Conservation (phyloP, 768 basidiomycete species). For the Calocybe indica region DNA sequence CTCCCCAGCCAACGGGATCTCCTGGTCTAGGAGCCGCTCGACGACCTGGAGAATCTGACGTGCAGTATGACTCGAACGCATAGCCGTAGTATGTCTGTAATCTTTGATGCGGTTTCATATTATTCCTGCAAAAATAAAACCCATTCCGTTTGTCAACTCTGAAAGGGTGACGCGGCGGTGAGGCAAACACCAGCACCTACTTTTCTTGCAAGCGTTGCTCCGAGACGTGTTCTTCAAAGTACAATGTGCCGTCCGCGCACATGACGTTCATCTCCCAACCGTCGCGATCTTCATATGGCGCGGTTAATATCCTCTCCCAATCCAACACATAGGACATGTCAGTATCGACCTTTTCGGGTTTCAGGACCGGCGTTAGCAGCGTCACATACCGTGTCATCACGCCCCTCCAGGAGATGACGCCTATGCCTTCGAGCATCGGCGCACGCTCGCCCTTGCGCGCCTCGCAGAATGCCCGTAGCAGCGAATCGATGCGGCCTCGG, state of each 20-base stretch:
- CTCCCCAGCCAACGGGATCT: slow-evolving; percentile 59
- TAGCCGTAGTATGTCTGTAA: slow-evolving; percentile 79
- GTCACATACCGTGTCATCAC: slow-evolving; percentile 70
- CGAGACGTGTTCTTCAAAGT: slow-evolving; percentile 66
- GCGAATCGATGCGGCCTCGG: slow-evolving; percentile 58
- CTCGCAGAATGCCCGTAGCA: slow-evolving; percentile 53
- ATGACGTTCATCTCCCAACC: slow-evolving; percentile 82
- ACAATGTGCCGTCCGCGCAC: slow-evolving; percentile 62
- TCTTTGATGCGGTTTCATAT: slow-evolving; percentile 58
- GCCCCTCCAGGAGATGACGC: slow-evolving; percentile 71
- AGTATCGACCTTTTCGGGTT: slow-evolving; percentile 7
- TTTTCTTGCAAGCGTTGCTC: slow-evolving; percentile 58
- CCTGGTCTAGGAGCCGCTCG: slow-evolving; percentile 14
- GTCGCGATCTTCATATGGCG: slow-evolving; percentile 79
- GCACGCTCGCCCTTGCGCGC: slow-evolving; percentile 24
- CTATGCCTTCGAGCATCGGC: slow-evolving; percentile 32
- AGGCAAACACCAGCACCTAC: slow-evolving; percentile 31
- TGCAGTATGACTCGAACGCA: slow-evolving; percentile 87
- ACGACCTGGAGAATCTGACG: slow-evolving; percentile 36
- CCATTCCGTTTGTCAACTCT: not conserved
- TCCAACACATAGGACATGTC: slow-evolving; percentile 12
- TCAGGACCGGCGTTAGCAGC: slow-evolving; percentile 5
- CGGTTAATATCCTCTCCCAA: slow-evolving; percentile 67
- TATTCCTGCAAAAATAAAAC: slow-evolving; percentile 38
- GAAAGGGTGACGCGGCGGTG: not conserved